These are phyloP conservation scores for Fagus crenata DNA, from an alignment of 306 rosid genomes.

Conservation along the genomic window DNA sequence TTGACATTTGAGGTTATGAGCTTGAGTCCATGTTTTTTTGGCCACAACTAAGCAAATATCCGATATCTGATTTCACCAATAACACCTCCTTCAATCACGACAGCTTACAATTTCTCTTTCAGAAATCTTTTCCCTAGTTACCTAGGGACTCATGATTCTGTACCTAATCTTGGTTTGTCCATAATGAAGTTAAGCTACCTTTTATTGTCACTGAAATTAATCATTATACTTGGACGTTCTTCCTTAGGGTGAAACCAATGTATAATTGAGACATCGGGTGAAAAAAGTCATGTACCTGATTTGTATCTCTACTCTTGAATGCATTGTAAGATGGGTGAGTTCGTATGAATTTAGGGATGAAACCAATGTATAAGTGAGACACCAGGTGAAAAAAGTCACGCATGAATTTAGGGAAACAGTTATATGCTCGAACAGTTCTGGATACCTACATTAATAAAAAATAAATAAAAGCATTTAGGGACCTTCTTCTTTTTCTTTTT, in stretches of 20 bases:
- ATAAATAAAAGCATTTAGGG: too few relatives aligned
- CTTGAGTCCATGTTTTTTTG: slow-evolving; percentile 49
- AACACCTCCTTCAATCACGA: slow-evolving; percentile 67
- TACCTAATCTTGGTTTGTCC: slow-evolving; percentile 25
- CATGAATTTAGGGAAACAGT: too few relatives aligned
- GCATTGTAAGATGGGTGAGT: too few relatives aligned
- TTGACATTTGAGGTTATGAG: slow-evolving; percentile 56
- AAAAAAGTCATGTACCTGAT: not conserved
- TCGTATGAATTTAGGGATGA: not conserved
- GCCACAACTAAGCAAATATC: slow-evolving; percentile 33
- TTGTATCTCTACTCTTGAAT: not conserved
- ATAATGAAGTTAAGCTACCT: slow-evolving; percentile 23
- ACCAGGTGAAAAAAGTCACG: not conserved
- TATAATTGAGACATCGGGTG: not conserved
- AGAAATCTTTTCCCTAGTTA: slow-evolving; percentile 14
- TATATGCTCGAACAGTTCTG: too few relatives aligned
- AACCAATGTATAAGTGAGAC: not conserved
- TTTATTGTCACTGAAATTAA: not conserved
- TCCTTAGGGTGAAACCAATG: not conserved
- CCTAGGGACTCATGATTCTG: slow-evolving; percentile 42
- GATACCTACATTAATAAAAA: too few relatives aligned
- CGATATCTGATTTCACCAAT: slow-evolving; percentile 45
- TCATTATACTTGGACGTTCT: not conserved
- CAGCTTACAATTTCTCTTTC: slow-evolving; percentile 32
- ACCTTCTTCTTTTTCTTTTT: too few relatives aligned